phyloP scores from a whole-genome alignment of 148 eudicot species.

The Vaccinium darrowii region DNA sequence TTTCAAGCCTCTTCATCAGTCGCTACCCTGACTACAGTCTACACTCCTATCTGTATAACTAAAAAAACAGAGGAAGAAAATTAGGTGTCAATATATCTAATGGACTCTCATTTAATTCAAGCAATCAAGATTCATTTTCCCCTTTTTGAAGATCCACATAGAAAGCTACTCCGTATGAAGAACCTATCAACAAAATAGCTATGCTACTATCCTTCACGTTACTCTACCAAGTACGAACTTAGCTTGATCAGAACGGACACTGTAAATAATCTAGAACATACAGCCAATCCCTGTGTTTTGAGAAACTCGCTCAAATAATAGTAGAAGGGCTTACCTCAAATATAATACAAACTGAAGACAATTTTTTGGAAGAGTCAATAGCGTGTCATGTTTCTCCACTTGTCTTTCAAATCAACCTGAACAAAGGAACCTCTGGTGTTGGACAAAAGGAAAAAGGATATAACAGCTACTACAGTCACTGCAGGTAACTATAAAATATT shows the following conservation, averaged over 20 bases:
- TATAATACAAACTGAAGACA: not conserved
- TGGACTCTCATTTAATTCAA: not conserved
- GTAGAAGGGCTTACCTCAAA: slow-evolving; percentile 7
- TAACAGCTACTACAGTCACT: not conserved
- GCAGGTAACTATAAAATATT: not conserved
- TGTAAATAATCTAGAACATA: not conserved
- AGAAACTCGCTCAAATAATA: not conserved
- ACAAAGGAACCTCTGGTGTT: not conserved
- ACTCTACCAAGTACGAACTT: not conserved
- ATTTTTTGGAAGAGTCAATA: not conserved
- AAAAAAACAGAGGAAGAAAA: not conserved
- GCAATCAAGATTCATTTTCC: not conserved
- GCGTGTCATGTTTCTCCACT: slow-evolving; percentile 70
- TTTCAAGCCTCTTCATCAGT: not conserved
- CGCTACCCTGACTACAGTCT: not conserved
- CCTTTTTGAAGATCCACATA: not conserved
- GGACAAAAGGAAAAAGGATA: not conserved
- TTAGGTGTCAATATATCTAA: not conserved
- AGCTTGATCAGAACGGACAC: not conserved
- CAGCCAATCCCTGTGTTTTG: not conserved
- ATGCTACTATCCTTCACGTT: not conserved
- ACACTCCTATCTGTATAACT: not conserved
- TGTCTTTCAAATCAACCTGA: slow-evolving; percentile 77
- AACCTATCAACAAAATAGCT: not conserved
- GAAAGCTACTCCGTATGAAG: not conserved